Base-by-base conservation (phyloP, 306 rosid genomes). In the Purshia tridentata region DNA sequence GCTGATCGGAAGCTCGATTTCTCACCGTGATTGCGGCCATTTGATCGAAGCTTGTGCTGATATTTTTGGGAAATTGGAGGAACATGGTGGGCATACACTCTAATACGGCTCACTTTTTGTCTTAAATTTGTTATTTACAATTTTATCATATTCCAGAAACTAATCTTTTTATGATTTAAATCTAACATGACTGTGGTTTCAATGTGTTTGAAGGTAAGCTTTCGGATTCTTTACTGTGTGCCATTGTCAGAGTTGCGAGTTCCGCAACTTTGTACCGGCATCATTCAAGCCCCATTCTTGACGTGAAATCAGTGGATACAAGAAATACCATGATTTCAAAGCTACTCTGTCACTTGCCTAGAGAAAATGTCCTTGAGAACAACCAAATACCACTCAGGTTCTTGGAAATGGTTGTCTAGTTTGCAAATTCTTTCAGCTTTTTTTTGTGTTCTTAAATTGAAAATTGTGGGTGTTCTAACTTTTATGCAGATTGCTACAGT, bases 1-100 rank as follows among this genome's bases (percentile, higher is more conserved):
- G 72, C n/a, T 45, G 73, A 65, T 79, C 16, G 86, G 86, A 9
- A 79, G 81, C 80, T 75, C 76, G 2, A 39, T 79, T 76, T 72
- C 70, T 18, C 72, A 9, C 20, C 78, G 50, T 6, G 78, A 79
- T 76, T 78, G 46, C 14, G 14, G 23, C 13, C 52, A 60, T 75
- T 55, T 79, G 69, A 61, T 83, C 9, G 76, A 79, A 57, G 72
- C 69, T 42, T 79, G 72, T 65, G 70, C 70, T 16, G 73, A 54
- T 72, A 54, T 79, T 76, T 47, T 65, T 41, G 76, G 7, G 14
- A 83, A 76, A 39, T 76, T 83, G 69, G 60, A 76, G 46, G 76
- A 41, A n/a, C 72, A 61, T 60, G 83, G 86, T 83, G 44, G 49
- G 74, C 13, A 52, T 40, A 22, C 15, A 44, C n/a, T 39, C 57